Evolutionary conservation across 1,139 yeast species (phyloP).

Genomic region (Debaryomyces robertsiae): DNA sequence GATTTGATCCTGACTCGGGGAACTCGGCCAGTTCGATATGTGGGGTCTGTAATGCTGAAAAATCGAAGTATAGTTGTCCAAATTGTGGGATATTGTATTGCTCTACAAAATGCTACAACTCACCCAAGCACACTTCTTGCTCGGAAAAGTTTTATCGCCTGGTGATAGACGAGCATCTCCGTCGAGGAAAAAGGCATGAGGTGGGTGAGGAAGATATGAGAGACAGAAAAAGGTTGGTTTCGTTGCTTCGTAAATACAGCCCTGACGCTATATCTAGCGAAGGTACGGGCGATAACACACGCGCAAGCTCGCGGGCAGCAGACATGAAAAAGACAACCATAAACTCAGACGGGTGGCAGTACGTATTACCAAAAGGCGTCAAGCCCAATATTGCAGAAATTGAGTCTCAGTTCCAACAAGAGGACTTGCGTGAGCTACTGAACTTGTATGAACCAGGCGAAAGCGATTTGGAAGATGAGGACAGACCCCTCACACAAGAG

Average conservation of each 20-base stretch:
- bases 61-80: conserved; percentile 14
- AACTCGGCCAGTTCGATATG: conserved; percentile 4
- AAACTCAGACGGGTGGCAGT: conserved; percentile 5
- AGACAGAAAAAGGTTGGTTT: conserved; percentile 5
- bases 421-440: conserved; percentile 9
- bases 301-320: no score
- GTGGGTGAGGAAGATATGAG: conserved; percentile 2
- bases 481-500: conserved; percentile 12
- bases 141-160: conserved; percentile 11
- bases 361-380: conserved; percentile 6
- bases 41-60: conserved; percentile 3
- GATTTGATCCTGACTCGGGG: conserved; percentile 1
- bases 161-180: conserved; percentile 3
- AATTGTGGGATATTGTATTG: conserved; percentile 13
- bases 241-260: conserved; percentile 6
- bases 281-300: neutral
- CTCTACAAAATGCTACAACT: conserved; percentile 13
- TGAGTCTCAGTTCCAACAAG: conserved; percentile 4
- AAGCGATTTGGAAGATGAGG: conserved; percentile 9
- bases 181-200: conserved; percentile 4
- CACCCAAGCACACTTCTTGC: conserved; percentile 11
- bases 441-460: neutral
- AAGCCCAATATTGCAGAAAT: neutral
- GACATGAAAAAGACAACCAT: neutral
- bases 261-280: neutral